phyloP scores from a whole-genome alignment of 495 filamentous ascomycete genomes.

The Xylaria castorea region DNA sequence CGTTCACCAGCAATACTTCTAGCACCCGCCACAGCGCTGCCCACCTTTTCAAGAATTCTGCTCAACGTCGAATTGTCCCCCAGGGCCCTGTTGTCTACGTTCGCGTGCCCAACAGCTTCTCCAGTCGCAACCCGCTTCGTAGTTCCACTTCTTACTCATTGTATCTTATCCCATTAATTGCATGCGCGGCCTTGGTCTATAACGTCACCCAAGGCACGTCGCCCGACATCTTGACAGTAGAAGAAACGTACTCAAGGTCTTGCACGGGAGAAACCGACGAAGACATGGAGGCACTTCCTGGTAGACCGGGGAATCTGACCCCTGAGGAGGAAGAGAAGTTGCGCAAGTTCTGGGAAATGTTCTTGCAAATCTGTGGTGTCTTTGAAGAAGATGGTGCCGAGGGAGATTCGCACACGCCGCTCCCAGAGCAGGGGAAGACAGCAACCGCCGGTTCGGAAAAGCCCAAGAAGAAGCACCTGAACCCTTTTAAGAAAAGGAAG shows the following conservation, averaged over 20 bases:
- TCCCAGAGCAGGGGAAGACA: constrained; percentile 33
- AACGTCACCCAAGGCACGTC: constrained; percentile 10
- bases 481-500: constrained; percentile 62
- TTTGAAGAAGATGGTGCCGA: constrained; percentile 41
- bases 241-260: neutral
- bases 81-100: neutral
- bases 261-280: constrained; percentile 11
- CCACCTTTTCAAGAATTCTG: neutral
- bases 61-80: neutral
- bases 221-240: neutral
- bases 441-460: constrained; percentile 58
- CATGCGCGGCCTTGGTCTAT: constrained; percentile 12
- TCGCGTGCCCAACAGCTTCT: neutral
- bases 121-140: constrained; percentile 14
- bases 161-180: constrained; percentile 21
- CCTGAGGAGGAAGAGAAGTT: constrained; percentile 87
- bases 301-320: constrained; percentile 87
- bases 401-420: constrained; percentile 33
- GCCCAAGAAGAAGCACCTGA: constrained; percentile 67
- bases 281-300: constrained; percentile 62
- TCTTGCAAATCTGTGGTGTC: constrained; percentile 82
- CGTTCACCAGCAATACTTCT: neutral
- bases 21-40: neutral
- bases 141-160: constrained; percentile 22
- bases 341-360: constrained; percentile 80